Evolutionary conservation across 352 stramenopile species (phyloP), one percentile per base, ranked within the genome.

Genomic region (Thraustochytrium striatum): DNA sequence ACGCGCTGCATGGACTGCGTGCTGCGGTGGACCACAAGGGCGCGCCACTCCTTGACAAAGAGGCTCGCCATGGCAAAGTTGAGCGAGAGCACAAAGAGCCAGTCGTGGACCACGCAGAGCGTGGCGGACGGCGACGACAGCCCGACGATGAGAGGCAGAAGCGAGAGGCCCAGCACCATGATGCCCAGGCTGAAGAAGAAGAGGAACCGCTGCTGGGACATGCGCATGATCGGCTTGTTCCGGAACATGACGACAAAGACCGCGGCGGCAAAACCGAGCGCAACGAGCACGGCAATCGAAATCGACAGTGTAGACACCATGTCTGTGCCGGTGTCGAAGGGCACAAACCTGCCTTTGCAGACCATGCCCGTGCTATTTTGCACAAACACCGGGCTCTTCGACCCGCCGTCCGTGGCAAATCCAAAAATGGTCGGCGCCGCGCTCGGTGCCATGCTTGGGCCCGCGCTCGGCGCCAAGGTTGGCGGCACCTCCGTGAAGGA

Each of bases 41-140:
- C 69, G 1, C 69, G 39, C 35, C 35, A 79, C 47, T 79, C 69
- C 52, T 79, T 79, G 25, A 35, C 69, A 21, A 62, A 44, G 7
- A 79, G 50, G n/a, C 47, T 53, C 16, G 69, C 52, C 28, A 79
- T 62, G 21, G 33, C 53, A 32, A 69, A 69, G 21, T 13, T 73
- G 28, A 69, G 32, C 35, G 69, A 44, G n/a, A 79, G 33, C n/a
- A 47, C 43, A 28, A 79, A 79, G 5, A 79, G 7, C 16, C 44
- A 43, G 5, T 61, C n/a, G 36, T 69, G 55, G 13, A 28, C 30
- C 0, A 73, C 8, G 69, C 69, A 79, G 36, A 65, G n/a, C 47
- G 55, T 21, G 19, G 5, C 11, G 52, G 9, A 35, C 8, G 69
- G 69, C 19, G 13, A 32, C 13, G 52, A 79, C 9, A 69, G 3